phyloP scores from a whole-genome alignment of 768 basidiomycete species.

The Hydnomerulius pinastri region DNA sequence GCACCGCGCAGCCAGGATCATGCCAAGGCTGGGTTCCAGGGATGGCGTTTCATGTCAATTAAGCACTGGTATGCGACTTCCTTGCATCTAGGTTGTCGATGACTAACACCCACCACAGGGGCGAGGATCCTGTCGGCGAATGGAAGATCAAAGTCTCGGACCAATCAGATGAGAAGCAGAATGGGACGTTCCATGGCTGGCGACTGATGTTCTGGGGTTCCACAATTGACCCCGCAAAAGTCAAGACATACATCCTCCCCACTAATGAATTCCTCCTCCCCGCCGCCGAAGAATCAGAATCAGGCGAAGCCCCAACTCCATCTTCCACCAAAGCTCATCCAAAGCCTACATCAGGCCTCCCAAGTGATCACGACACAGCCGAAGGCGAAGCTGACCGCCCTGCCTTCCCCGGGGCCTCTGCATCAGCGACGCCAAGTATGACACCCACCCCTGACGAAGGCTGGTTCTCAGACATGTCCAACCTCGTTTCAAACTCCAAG shows the following conservation, averaged over 20 bases:
- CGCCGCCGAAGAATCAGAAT: conserved; percentile 46
- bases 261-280: conserved; percentile 50
- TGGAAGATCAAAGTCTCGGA: conserved; percentile 92
- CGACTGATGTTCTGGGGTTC: conserved; percentile 92
- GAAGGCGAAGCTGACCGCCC: conserved; percentile 82
- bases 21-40: conserved; percentile 72
- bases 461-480: conserved; percentile 80
- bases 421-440: conserved; percentile 37
- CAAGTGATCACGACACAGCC: conserved; percentile 80
- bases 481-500: conserved; percentile 70
- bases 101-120: conserved; percentile 54
- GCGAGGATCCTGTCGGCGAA: conserved; percentile 84
- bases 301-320: conserved; percentile 39
- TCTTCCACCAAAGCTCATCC: conserved; percentile 61
- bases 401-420: conserved; percentile 52
- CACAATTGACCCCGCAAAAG: conserved; percentile 68
- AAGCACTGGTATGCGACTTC: conserved; percentile 81
- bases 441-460: conserved; percentile 73
- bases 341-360: conserved; percentile 87
- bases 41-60: conserved; percentile 98
- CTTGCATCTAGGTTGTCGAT: background rate
- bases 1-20: conserved; percentile 66
- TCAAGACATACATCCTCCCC: conserved; percentile 63
- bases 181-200: conserved; percentile 85
- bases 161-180: conserved; percentile 57